Conservation (phyloP, 169 alveolate genomes). For the Ichthyophthirius multifiliis region DNA sequence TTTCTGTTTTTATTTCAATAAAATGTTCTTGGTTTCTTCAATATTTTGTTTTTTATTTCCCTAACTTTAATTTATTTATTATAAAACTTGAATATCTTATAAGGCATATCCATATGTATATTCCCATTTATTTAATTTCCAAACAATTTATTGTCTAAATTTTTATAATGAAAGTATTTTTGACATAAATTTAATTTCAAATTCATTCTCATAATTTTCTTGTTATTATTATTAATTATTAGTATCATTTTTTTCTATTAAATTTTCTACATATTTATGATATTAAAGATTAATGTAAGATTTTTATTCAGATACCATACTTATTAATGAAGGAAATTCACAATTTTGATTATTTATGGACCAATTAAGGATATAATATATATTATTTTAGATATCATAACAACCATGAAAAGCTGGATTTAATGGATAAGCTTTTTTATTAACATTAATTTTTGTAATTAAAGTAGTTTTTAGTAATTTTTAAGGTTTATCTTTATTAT, state of each 20-base stretch:
- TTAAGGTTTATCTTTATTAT: background rate
- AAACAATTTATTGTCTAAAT: conserved; percentile 43
- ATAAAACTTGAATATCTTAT: background rate
- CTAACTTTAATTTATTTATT: background rate
- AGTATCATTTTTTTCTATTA: background rate
- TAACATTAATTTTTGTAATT: background rate
- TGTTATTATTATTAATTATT: background rate
- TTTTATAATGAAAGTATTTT: conserved; percentile 11
- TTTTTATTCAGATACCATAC: background rate
- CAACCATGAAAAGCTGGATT: background rate
- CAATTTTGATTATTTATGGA: background rate
- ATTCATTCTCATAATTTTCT: background rate
- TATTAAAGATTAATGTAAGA: background rate
- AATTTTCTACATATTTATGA: background rate
- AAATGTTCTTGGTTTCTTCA: conserved; percentile 17
- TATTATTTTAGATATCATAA: background rate
- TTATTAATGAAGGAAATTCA: background rate
- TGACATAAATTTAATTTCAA: background rate
- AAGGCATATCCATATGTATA: conserved; percentile 23
- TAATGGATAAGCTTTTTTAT: background rate
- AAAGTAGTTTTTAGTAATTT: background rate
- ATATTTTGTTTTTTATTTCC: background rate
- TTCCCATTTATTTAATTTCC: conserved; percentile 73
- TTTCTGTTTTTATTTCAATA: conserved; percentile 19
- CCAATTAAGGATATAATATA: background rate